phyloP scores from a whole-genome alignment of 345 rosid species.

The Linum trigynum region DNA sequence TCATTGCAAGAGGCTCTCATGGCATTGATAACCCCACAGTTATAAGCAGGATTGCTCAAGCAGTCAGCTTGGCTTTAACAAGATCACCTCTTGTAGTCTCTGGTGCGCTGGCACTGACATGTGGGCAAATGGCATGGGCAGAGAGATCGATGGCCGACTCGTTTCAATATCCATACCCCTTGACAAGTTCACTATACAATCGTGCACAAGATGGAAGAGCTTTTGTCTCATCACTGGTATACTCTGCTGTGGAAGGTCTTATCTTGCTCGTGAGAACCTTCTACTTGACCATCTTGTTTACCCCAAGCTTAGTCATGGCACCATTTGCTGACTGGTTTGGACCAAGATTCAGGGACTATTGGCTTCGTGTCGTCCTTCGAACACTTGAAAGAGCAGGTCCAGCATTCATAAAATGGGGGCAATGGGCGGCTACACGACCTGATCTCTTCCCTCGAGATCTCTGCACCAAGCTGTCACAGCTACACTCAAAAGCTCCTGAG shows the following conservation, averaged over 20 bases:
- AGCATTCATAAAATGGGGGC: slow-evolving; percentile 98
- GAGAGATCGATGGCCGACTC: slow-evolving; percentile 35
- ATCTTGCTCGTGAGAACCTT: slow-evolving; percentile 58
- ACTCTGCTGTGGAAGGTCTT: slow-evolving; percentile 44
- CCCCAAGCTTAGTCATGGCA: slow-evolving; percentile 72
- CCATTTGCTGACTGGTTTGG: slow-evolving; percentile 59
- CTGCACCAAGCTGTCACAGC: slow-evolving; percentile 80
- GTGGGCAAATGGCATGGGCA: slow-evolving; percentile 55
- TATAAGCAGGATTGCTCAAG: slow-evolving; percentile 60
- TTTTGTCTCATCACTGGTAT: slow-evolving; percentile 35
- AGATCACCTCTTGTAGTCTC: slow-evolving; percentile 57
- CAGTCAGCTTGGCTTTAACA: slow-evolving; percentile 58
- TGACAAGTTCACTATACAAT: slow-evolving; percentile 40
- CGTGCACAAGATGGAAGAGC: slow-evolving; percentile 56
- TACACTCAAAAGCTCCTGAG: slow-evolving; percentile 83
- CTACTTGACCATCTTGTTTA: slow-evolving; percentile 55
- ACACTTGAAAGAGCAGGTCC: slow-evolving; percentile 88
- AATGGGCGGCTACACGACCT: slow-evolving; percentile 98
- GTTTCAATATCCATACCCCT: slow-evolving; percentile 28
- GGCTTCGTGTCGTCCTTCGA: slow-evolving; percentile 64
- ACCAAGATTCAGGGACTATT: slow-evolving; percentile 41
- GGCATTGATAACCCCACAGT: slow-evolving; percentile 28
- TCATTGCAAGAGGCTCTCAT: slow-evolving; percentile 18
- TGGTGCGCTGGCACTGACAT: slow-evolving; percentile 44
- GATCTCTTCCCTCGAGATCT: slow-evolving; percentile 87